phyloP scores from a whole-genome alignment of 768 basidiomycete genomes.

The Epithele typhae region DNA sequence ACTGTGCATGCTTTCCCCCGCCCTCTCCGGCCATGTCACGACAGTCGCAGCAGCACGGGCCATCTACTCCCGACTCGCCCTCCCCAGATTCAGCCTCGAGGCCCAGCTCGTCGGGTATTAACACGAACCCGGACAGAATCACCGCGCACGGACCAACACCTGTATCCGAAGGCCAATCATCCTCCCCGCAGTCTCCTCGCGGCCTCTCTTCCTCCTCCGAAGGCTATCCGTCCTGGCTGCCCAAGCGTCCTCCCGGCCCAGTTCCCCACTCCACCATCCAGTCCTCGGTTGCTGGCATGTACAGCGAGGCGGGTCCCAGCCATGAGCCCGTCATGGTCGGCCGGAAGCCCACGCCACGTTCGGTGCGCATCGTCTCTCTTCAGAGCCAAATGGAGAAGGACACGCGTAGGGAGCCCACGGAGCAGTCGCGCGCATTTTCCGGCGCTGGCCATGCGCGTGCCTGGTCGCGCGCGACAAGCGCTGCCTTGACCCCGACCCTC shows the following conservation, averaged over 20 bases:
- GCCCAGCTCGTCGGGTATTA: slow-evolving; percentile 18
- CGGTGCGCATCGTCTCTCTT: slow-evolving; percentile 75
- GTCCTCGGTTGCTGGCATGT: slow-evolving; percentile 43
- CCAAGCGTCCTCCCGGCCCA: slow-evolving; percentile 71
- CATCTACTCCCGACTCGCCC: slow-evolving; percentile 17
- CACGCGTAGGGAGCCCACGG: slow-evolving; percentile 42
- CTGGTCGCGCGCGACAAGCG: slow-evolving; percentile 56
- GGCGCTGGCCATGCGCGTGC: slow-evolving; percentile 38
- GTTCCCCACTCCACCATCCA: slow-evolving; percentile 69
- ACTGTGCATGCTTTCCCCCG: slow-evolving; percentile 21
- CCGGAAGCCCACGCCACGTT: slow-evolving; percentile 76
- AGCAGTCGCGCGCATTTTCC: slow-evolving; percentile 38
- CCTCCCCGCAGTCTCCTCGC: slow-evolving; percentile 22
- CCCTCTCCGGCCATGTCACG: slow-evolving; percentile 28
- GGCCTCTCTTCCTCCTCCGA: slow-evolving; percentile 39
- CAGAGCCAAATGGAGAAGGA: slow-evolving; percentile 45
- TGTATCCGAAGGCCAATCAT: slow-evolving; percentile 15
- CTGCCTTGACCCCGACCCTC: slow-evolving; percentile 39
- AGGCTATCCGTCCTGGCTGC: slow-evolving; percentile 84
- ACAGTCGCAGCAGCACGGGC: slow-evolving; percentile 25
- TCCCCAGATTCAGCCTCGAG: slow-evolving; percentile 25
- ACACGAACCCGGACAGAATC: slow-evolving; percentile 8
- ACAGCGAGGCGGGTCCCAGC: slow-evolving; percentile 28
- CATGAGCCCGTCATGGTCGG: slow-evolving; percentile 44
- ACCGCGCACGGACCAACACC: slow-evolving; percentile 13